Evolutionary conservation across 2,329 filamentous ascomycete genomes (phyloP).

Genomic region (Epichloe baconii): DNA sequence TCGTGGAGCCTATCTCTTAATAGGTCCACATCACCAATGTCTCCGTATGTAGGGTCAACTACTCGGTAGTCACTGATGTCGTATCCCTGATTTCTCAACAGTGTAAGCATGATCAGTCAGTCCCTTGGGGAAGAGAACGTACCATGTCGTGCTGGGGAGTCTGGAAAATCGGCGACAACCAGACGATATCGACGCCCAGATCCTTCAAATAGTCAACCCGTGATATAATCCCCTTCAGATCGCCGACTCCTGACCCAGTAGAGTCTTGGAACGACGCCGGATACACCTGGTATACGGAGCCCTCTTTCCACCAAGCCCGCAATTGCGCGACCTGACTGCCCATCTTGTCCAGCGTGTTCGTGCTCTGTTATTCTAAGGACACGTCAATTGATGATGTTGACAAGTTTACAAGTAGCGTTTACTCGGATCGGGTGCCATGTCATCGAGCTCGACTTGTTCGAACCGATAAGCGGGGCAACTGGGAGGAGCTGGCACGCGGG

Average conservation of each 20-base stretch:
- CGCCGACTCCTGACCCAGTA: slow-evolving; percentile 41
- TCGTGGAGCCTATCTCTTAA: slow-evolving; percentile 48
- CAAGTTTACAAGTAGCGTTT: background rate
- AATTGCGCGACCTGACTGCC: slow-evolving; percentile 11
- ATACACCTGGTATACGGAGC: slow-evolving; percentile 48
- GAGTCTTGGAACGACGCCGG: slow-evolving; percentile 48
- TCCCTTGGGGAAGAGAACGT: background rate
- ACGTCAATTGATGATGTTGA: background rate
- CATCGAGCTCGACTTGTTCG: background rate
- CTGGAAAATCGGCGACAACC: slow-evolving; percentile 35
- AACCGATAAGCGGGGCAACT: background rate
- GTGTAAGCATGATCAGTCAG: background rate
- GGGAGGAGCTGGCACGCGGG: background rate
- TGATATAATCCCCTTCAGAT: slow-evolving; percentile 44
- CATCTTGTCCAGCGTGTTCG: slow-evolving; percentile 10
- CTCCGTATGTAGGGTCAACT: slow-evolving; percentile 55
- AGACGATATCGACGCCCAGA: slow-evolving; percentile 45
- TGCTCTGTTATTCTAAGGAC: background rate
- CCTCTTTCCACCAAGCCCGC: slow-evolving; percentile 45
- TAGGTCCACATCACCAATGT: slow-evolving; percentile 50
- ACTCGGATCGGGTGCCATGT: no score
- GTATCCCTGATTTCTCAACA: slow-evolving; percentile 35
- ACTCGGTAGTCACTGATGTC: slow-evolving; percentile 56
- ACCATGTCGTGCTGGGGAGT: slow-evolving; percentile 53
- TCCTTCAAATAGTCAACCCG: slow-evolving; percentile 41